phyloP scores from a whole-genome alignment of 169 alveolate genomes.

The Plasmodium vivax region DNA sequence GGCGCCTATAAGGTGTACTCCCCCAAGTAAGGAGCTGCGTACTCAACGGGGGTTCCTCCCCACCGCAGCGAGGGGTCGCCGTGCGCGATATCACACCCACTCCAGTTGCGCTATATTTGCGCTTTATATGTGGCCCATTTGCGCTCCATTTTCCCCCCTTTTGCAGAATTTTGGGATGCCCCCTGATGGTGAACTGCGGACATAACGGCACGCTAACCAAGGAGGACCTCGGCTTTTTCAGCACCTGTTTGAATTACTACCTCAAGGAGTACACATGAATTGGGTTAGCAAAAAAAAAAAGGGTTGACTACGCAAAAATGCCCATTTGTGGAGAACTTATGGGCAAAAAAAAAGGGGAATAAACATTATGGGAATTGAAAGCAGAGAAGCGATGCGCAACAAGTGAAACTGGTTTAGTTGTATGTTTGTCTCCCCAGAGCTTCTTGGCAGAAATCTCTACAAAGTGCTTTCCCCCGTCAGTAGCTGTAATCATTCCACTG shows the following conservation, averaged over 20 bases:
- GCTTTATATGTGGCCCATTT: background rate
- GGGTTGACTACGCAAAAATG: background rate
- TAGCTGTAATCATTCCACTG: conserved; percentile 37
- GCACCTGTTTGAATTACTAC: conserved; percentile 23
- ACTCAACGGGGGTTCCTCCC: background rate
- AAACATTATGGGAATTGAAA: background rate
- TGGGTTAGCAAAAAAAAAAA: background rate
- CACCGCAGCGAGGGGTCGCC: background rate
- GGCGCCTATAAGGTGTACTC: conserved; percentile 53
- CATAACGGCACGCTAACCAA: conserved; percentile 61
- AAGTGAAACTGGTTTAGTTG: background rate
- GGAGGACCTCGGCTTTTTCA: conserved; percentile 29
- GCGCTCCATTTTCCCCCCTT: background rate
- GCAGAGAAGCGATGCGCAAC: background rate
- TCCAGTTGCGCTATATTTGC: background rate
- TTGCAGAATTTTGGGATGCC: conserved; percentile 64
- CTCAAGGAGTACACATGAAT: conserved; percentile 20
- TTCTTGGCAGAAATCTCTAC: background rate
- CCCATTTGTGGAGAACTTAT: background rate
- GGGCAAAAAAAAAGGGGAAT: background rate
- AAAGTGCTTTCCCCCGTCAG: background rate
- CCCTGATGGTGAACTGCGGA: conserved; percentile 59
- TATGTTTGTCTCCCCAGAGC: background rate
- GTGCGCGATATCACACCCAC: background rate
- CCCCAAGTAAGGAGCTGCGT: conserved; percentile 30